Percentiles rank a stretch among this genome's conserved stretches.
These are phyloP conservation scores for Mrakia blollopis DNA, from an alignment of 768 basidiomycete species.

Conservation along the genomic window DNA sequence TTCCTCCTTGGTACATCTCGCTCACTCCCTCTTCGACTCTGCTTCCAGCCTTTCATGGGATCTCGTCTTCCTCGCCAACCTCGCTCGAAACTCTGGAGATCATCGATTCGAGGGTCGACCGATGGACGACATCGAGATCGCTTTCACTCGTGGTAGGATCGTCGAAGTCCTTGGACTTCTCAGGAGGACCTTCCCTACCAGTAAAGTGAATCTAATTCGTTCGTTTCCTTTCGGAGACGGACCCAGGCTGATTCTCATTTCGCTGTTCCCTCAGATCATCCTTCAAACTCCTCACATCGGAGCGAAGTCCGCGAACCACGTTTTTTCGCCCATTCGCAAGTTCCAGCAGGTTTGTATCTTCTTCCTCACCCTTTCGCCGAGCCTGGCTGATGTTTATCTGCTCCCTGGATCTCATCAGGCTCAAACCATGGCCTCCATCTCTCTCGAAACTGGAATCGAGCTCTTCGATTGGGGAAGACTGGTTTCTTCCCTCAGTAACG, in stretches of 20 bases:
- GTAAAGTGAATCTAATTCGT: background rate
- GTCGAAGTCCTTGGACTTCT: conserved; percentile 25
- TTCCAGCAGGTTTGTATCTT: conserved; percentile 20
- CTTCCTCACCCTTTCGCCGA: background rate
- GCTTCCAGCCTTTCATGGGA: conserved; percentile 28
- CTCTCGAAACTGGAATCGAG: conserved; percentile 24
- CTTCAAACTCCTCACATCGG: conserved; percentile 30
- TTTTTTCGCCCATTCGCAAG: conserved; percentile 23
- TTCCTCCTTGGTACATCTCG: background rate
- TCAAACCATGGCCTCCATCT: conserved; percentile 10
- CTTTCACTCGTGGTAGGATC: conserved; percentile 16
- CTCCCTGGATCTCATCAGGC: background rate
- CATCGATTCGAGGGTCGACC: conserved; percentile 21
- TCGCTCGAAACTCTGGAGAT: conserved; percentile 13
- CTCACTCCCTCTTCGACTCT: background rate
- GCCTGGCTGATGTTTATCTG: background rate
- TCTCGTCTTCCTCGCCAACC: conserved; percentile 16
- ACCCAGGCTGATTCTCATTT: no score
- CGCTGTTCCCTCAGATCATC: conserved; percentile 18
- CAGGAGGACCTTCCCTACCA: conserved; percentile 14
- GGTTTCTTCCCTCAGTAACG: conserved; percentile 20
- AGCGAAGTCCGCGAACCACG: background rate
- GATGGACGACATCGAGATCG: conserved; percentile 29
- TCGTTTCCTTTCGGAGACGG: no score
- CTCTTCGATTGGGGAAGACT: conserved; percentile 31